These are phyloP conservation scores for Cryptomeria japonica DNA, from an alignment of 75 land plant species.

Conservation along the genomic window DNA sequence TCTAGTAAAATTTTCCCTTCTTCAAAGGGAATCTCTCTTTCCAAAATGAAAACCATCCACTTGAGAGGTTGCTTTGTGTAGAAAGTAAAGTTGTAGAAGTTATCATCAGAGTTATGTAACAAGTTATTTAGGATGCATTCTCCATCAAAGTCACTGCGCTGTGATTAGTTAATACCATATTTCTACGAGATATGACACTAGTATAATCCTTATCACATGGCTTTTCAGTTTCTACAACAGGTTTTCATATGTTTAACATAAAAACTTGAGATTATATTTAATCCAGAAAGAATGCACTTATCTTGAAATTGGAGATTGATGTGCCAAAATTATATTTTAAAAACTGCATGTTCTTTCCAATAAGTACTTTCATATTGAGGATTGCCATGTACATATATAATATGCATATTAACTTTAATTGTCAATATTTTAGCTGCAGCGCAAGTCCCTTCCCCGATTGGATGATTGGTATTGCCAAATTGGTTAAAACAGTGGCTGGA, in stretches of 20 bases:
- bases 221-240: not conserved
- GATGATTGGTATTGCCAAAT: not conserved
- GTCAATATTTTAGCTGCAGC: not conserved
- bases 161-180: not conserved
- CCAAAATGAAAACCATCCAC: not conserved
- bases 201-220: not conserved
- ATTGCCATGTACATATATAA: not conserved
- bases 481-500: not conserved
- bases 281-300: not conserved
- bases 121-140: not conserved
- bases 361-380: not conserved
- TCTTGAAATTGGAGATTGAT: not conserved
- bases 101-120: not conserved
- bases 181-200: not conserved
- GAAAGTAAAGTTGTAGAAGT: not conserved
- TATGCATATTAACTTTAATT: not conserved
- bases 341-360: not conserved
- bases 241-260: not conserved
- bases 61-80: not conserved
- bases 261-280: not conserved
- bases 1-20: not conserved
- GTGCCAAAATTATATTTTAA: not conserved
- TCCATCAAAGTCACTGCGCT: not conserved
- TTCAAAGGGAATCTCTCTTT: not conserved
- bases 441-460: not conserved